A percentile compares a stretch with the other conserved stretches of the same genome.
phyloP scores from a whole-genome alignment of 371 early-diverging fungal species.

The Coemansia sp. region DNA sequence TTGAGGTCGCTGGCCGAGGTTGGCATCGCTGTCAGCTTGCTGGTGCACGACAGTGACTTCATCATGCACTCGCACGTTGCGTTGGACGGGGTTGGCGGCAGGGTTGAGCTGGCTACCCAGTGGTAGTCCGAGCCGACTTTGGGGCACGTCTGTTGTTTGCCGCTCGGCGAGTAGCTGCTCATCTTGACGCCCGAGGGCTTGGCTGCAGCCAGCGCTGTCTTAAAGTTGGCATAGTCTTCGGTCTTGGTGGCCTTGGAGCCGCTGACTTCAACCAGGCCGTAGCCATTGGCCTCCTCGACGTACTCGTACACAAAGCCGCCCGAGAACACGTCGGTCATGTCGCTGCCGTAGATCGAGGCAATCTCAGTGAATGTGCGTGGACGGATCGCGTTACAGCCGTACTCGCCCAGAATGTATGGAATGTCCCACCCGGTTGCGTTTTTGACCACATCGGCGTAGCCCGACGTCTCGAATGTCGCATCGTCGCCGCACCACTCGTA shows the following conservation, averaged over 20 bases:
- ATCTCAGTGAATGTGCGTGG: constrained; percentile 54
- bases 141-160: constrained; percentile 60
- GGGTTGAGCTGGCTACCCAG: constrained; percentile 61
- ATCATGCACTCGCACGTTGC: constrained; percentile 73
- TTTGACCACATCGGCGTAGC: constrained; percentile 45
- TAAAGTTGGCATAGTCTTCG: constrained; percentile 51
- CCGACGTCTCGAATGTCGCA: constrained; percentile 51
- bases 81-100: constrained; percentile 72
- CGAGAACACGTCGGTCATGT: constrained; percentile 69
- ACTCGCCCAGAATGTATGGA: constrained; percentile 53
- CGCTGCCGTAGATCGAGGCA: constrained; percentile 62
- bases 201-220: constrained; percentile 37
- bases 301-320: constrained; percentile 83
- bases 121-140: constrained; percentile 41
- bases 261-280: constrained; percentile 65
- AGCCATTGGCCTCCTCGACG: constrained; percentile 73
- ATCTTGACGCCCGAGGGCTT: constrained; percentile 49
- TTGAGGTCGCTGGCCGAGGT: constrained; percentile 15
- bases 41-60: constrained; percentile 58
- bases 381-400: constrained; percentile 50
- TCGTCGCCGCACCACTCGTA: constrained; percentile 54
- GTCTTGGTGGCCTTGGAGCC: constrained; percentile 37
- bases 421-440: constrained; percentile 46
- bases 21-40: constrained; percentile 24
- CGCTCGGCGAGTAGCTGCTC: constrained; percentile 49